Conservation (phyloP, 148 eudicot species). For the Arctostaphylos glauca region DNA sequence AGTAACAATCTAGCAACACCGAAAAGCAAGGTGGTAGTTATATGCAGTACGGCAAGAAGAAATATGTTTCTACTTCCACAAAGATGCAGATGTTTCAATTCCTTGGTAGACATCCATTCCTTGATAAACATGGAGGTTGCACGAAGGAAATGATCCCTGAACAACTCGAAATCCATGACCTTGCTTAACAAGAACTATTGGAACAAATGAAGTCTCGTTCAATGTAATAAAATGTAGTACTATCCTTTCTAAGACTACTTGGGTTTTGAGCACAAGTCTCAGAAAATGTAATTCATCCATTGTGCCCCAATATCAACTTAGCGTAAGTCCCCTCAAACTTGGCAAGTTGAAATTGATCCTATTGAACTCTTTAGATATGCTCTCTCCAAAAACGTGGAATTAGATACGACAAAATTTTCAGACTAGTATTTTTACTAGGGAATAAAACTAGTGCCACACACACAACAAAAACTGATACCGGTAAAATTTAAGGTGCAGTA, state of each 20-base stretch:
- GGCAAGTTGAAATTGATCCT: background rate
- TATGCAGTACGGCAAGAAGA: too few relatives aligned
- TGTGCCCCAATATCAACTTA: background rate
- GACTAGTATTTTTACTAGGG: background rate
- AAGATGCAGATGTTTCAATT: too few relatives aligned
- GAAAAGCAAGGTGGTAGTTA: too few relatives aligned
- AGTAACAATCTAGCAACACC: too few relatives aligned
- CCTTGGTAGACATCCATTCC: too few relatives aligned
- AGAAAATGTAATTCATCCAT: background rate
- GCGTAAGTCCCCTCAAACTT: background rate
- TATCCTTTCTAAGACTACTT: conserved; percentile 5
- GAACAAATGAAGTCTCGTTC: background rate
- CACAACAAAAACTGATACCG: background rate
- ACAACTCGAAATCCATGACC: background rate
- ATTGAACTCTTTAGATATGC: background rate
- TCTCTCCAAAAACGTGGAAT: background rate
- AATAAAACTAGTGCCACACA: too few relatives aligned
- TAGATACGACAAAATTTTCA: background rate
- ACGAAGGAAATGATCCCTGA: conserved; percentile 10
- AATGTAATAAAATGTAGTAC: background rate
- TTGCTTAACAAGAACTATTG: background rate
- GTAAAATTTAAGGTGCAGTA: background rate
- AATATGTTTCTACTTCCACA: too few relatives aligned
- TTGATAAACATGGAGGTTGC: background rate
- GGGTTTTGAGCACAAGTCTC: background rate